phyloP scores from a whole-genome alignment of 2,329 filamentous ascomycete genomes.

The Pseudogymnoascus sp. region DNA sequence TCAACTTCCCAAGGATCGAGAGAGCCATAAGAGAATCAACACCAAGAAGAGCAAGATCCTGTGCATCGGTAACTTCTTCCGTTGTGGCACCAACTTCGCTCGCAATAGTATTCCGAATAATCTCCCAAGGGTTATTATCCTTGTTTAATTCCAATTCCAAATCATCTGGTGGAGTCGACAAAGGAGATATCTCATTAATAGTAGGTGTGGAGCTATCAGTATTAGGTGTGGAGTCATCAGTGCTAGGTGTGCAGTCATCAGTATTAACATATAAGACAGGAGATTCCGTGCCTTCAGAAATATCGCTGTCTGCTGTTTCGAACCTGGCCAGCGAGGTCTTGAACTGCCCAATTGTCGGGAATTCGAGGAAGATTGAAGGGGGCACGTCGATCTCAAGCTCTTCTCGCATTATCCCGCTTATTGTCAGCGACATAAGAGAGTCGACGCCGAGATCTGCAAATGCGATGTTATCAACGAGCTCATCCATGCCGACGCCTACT shows the following conservation, averaged over 20 bases:
- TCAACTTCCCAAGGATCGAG: slow-evolving; percentile 47
- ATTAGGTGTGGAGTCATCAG: slow-evolving; percentile 2
- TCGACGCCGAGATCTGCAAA: slow-evolving; percentile 54
- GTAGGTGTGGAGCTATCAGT: slow-evolving; percentile 31
- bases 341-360: slow-evolving; percentile 47
- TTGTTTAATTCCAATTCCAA: slow-evolving; percentile 45
- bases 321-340: slow-evolving; percentile 39
- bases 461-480: slow-evolving; percentile 48
- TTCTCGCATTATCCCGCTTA: slow-evolving; percentile 49
- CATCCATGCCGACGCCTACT: slow-evolving; percentile 46
- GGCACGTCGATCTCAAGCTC: slow-evolving; percentile 49
- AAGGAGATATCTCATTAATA: slow-evolving; percentile 40
- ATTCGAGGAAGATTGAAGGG: slow-evolving; percentile 46
- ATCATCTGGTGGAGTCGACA: slow-evolving; percentile 48
- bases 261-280: not conserved
- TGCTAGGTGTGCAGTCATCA: slow-evolving; percentile 3
- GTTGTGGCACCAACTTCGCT: slow-evolving; percentile 65
- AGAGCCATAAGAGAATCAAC: slow-evolving; percentile 55
- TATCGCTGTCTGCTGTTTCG: slow-evolving; percentile 21
- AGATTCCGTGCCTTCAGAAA: not conserved
- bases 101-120: slow-evolving; percentile 61
- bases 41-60: slow-evolving; percentile 48
- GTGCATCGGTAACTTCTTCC: slow-evolving; percentile 50
- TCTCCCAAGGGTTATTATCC: slow-evolving; percentile 39
- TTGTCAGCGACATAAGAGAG: slow-evolving; percentile 54